A percentile compares a stretch with the other conserved stretches of the same genome.
Evolutionary conservation across 495 filamentous ascomycete genomes (phyloP).

Genomic region (Parathielavia appendiculata): DNA sequence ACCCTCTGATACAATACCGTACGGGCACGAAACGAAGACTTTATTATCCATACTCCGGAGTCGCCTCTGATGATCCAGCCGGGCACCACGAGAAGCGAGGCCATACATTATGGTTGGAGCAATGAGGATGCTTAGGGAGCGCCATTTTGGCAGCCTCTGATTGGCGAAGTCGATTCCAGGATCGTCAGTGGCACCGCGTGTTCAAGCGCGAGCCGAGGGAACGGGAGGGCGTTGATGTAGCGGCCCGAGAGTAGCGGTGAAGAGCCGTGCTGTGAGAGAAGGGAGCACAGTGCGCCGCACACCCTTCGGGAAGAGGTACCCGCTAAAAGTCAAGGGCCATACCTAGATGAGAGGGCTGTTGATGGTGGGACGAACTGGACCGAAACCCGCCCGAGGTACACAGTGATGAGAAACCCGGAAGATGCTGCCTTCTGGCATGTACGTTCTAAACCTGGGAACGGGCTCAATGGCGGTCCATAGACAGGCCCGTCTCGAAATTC

Average conservation of each 20-base stretch:
- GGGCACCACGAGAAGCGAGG: background rate
- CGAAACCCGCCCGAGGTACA: too few relatives aligned
- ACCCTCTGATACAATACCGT: too few relatives aligned
- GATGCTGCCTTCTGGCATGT: too few relatives aligned
- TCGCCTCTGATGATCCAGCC: background rate
- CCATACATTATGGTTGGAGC: constrained; percentile 11
- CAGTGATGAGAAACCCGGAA: too few relatives aligned
- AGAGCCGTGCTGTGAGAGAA: constrained; percentile 19
- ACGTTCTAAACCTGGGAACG: too few relatives aligned
- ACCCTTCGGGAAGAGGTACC: constrained; percentile 23
- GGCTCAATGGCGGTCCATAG: too few relatives aligned
- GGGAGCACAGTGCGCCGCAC: constrained; percentile 26
- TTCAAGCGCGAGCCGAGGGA: constrained; percentile 13
- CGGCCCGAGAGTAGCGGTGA: constrained; percentile 34
- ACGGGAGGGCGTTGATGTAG: constrained; percentile 27
- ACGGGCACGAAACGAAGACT: too few relatives aligned
- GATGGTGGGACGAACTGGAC: too few relatives aligned
- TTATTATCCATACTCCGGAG: background rate
- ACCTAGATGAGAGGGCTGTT: background rate
- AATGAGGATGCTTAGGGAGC: constrained; percentile 17
- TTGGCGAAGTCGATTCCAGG: constrained; percentile 13
- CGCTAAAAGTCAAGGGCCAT: constrained; percentile 10
- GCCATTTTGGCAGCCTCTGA: constrained; percentile 15
- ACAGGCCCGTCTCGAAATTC: too few relatives aligned
- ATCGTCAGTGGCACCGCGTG: constrained; percentile 15